Percentiles rank a stretch among this genome's conserved stretches.
phyloP scores from a whole-genome alignment of 2,329 filamentous ascomycete genomes.

The Aspergillaceae sp. region DNA sequence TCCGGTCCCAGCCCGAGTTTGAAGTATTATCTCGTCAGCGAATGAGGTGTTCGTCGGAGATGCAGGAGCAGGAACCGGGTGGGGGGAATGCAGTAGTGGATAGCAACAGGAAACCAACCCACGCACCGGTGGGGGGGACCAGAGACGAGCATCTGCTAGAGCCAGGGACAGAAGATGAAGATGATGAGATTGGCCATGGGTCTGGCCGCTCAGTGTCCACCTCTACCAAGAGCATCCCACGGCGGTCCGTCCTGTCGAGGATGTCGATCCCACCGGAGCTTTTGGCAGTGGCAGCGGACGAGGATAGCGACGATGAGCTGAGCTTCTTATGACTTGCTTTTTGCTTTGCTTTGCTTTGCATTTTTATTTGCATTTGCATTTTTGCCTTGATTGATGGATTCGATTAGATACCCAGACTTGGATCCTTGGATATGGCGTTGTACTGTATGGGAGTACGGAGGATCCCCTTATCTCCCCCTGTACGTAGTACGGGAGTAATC shows the following conservation, averaged over 20 bases:
- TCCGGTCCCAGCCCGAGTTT: too few relatives aligned
- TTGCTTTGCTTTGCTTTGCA: conserved; percentile 4
- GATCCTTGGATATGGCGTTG: too few relatives aligned
- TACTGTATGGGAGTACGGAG: too few relatives aligned
- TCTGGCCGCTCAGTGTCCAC: neutral
- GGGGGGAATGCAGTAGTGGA: too few relatives aligned
- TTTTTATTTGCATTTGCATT: conserved; percentile 1
- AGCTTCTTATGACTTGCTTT: conserved; percentile 23
- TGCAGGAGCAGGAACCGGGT: too few relatives aligned
- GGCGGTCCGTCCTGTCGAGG: too few relatives aligned
- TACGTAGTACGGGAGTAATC: too few relatives aligned
- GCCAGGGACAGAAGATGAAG: too few relatives aligned
- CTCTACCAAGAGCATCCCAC: too few relatives aligned
- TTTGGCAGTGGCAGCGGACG: conserved; percentile 12
- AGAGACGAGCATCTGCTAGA: neutral
- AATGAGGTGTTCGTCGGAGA: too few relatives aligned
- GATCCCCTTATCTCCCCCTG: too few relatives aligned
- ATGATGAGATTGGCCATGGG: conserved; percentile 2
- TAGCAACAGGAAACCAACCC: neutral
- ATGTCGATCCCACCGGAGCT: neutral
- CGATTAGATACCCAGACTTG: neutral
- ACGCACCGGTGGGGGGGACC: neutral
- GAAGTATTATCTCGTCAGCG: too few relatives aligned
- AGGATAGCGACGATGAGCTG: conserved; percentile 31
- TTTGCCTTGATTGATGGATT: neutral